These are phyloP conservation scores for Yarrowia porcina DNA, from an alignment of 805 yeast genomes.

Conservation along the genomic window DNA sequence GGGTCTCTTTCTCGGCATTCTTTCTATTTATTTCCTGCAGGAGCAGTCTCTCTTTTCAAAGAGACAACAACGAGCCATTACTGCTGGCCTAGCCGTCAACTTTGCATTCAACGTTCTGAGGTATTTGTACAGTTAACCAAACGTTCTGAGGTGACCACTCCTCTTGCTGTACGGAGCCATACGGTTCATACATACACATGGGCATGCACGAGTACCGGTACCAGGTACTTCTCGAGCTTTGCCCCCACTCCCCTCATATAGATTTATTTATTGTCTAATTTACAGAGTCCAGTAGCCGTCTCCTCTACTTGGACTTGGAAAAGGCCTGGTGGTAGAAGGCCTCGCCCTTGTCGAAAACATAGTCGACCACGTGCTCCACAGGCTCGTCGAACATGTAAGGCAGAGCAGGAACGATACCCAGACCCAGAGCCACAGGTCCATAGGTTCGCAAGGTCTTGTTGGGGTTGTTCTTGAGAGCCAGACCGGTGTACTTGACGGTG, in stretches of 20 bases:
- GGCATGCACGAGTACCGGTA: neutral
- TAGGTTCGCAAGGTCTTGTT: slow-evolving; percentile 51
- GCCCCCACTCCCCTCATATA: too few species aligned
- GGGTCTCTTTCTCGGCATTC: slow-evolving; percentile 74
- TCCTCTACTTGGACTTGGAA: neutral
- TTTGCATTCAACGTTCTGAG: slow-evolving; percentile 39
- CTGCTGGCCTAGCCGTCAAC: slow-evolving; percentile 69
- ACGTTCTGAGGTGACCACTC: too few species aligned
- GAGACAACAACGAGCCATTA: slow-evolving; percentile 62
- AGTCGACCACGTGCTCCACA: slow-evolving; percentile 66
- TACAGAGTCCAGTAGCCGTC: neutral
- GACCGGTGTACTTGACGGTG: slow-evolving; percentile 63
- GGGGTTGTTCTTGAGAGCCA: slow-evolving; percentile 54
- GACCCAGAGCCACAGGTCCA: slow-evolving; percentile 78
- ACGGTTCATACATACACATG: too few species aligned
- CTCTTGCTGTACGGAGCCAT: too few species aligned
- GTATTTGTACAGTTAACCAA: neutral
- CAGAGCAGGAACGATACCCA: slow-evolving; percentile 70
- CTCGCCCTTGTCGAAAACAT: slow-evolving; percentile 46
- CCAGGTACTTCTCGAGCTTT: neutral
- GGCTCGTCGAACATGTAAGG: slow-evolving; percentile 83
- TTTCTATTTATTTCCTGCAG: slow-evolving; percentile 59
- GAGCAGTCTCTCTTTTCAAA: slow-evolving; percentile 56
- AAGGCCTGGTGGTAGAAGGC: slow-evolving; percentile 15
- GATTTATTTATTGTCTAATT: neutral